phyloP scores from a whole-genome alignment of 306 rosid genomes.

The Lupinus albus region DNA sequence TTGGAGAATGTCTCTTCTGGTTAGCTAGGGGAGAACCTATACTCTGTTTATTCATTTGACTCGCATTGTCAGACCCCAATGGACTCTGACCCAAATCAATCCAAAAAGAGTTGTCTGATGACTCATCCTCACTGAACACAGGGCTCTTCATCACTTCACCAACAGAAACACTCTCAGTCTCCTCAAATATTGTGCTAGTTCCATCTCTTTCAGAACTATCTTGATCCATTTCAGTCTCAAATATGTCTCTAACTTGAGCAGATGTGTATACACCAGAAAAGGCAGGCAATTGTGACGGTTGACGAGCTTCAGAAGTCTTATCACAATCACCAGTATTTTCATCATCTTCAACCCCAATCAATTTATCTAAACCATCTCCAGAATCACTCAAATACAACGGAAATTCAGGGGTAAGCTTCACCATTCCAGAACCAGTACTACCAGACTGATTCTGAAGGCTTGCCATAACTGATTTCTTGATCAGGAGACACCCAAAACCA shows the following conservation, averaged over 20 bases:
- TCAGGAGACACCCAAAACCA: slow-evolving; percentile 93
- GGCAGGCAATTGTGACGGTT: slow-evolving; percentile 77
- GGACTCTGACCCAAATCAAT: slow-evolving; percentile 99
- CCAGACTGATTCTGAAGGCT: slow-evolving; percentile 89
- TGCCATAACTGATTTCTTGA: slow-evolving; percentile 87
- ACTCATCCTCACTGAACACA: slow-evolving; percentile 92
- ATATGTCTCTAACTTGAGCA: slow-evolving; percentile 90
- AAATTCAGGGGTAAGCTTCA: slow-evolving; percentile 88
- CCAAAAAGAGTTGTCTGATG: slow-evolving; percentile 89
- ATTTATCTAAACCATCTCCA: slow-evolving; percentile 72
- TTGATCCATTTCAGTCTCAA: slow-evolving; percentile 90
- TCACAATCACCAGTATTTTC: slow-evolving; percentile 53
- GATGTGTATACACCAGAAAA: slow-evolving; percentile 92
- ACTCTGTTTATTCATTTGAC: slow-evolving; percentile 63
- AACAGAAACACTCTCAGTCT: slow-evolving; percentile 79
- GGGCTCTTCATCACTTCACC: slow-evolving; percentile 99
- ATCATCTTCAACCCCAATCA: slow-evolving; percentile 67
- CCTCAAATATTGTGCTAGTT: slow-evolving; percentile 95
- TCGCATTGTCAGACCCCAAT: slow-evolving; percentile 66
- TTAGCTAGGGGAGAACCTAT: slow-evolving; percentile 79
- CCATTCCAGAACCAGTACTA: slow-evolving; percentile 91
- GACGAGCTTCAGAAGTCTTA: slow-evolving; percentile 63
- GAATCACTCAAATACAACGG: slow-evolving; percentile 92
- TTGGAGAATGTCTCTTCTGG: slow-evolving; percentile 64
- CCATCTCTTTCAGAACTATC: slow-evolving; percentile 91